Conservation (phyloP, 495 filamentous ascomycete genomes). For the Aspergillus asperescens region DNA sequence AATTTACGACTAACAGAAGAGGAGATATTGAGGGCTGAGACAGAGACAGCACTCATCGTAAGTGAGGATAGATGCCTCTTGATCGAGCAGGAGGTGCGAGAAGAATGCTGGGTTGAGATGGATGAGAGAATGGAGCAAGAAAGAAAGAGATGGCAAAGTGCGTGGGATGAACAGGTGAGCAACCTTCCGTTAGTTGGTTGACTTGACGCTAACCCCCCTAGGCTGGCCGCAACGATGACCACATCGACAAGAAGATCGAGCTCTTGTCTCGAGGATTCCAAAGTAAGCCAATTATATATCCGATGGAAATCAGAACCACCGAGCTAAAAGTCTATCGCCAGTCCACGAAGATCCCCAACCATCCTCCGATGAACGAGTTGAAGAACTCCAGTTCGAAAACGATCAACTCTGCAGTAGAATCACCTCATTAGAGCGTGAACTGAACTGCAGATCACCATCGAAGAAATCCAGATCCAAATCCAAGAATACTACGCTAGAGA, state of each 20-base stretch:
- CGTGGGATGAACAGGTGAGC: conserved; percentile 66
- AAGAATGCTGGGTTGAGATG: conserved; percentile 83
- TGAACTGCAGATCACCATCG: conserved; percentile 43
- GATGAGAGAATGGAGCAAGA: conserved; percentile 70
- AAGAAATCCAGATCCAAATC: conserved; percentile 36
- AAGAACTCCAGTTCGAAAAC: conserved; percentile 47
- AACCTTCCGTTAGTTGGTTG: background rate
- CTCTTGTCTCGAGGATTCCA: conserved; percentile 68
- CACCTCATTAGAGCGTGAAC: conserved; percentile 43
- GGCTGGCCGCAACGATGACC: conserved; percentile 63
- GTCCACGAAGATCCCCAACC: conserved; percentile 47
- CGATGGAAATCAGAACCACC: conserved; percentile 7
- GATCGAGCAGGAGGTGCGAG: conserved; percentile 81
- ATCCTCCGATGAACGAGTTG: conserved; percentile 28
- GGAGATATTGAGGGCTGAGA: conserved; percentile 52
- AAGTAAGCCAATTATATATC: conserved; percentile 28
- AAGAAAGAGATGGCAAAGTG: conserved; percentile 68
- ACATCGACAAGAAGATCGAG: conserved; percentile 86
- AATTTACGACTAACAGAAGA: conserved; percentile 55
- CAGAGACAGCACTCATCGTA: conserved; percentile 49
- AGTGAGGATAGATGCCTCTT: conserved; percentile 63
- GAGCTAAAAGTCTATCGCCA: conserved; percentile 10
- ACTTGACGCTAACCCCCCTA: conserved; percentile 23
- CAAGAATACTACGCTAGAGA: conserved; percentile 21
- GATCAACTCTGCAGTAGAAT: conserved; percentile 42